Conservation (phyloP, 2,329 filamentous ascomycete species). For the Neodidymelliopsis sp. region DNA sequence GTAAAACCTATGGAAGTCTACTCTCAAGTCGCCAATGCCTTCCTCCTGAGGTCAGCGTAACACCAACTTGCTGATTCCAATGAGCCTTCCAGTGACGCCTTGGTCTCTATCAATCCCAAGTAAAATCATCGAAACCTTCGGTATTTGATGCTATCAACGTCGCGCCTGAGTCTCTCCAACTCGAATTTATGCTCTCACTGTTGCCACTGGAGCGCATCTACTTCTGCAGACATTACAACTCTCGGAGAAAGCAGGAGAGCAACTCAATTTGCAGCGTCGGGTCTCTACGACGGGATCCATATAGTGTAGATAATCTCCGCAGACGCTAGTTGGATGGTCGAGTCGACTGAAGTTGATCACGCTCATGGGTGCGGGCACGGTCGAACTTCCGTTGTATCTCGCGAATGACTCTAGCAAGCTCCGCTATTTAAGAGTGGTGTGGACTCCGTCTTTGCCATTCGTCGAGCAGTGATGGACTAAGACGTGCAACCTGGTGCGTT, state of each 20-base stretch:
- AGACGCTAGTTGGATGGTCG: background rate
- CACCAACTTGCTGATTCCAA: no score
- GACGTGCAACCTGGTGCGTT: background rate
- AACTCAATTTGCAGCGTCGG: background rate
- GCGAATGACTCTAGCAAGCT: background rate
- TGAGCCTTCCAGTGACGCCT: no score
- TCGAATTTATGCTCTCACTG: slow-evolving; percentile 1
- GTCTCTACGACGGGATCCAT: no score
- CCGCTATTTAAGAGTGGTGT: background rate
- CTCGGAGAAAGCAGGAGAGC: background rate
- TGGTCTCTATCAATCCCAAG: no score
- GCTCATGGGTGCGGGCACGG: background rate
- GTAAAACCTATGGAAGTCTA: no score
- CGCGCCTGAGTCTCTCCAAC: background rate
- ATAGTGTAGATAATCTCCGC: background rate
- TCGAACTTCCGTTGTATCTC: background rate
- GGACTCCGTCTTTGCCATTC: slow-evolving; percentile 3
- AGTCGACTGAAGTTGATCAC: background rate
- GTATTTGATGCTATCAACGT: background rate
- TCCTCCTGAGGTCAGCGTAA: no score
- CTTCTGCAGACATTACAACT: background rate
- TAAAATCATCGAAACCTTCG: background rate
- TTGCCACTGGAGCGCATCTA: background rate
- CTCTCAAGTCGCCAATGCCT: no score
- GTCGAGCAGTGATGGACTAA: slow-evolving; percentile 5